phyloP scores from a whole-genome alignment of 148 eudicot species.

The Chenopodium berlandieri region DNA sequence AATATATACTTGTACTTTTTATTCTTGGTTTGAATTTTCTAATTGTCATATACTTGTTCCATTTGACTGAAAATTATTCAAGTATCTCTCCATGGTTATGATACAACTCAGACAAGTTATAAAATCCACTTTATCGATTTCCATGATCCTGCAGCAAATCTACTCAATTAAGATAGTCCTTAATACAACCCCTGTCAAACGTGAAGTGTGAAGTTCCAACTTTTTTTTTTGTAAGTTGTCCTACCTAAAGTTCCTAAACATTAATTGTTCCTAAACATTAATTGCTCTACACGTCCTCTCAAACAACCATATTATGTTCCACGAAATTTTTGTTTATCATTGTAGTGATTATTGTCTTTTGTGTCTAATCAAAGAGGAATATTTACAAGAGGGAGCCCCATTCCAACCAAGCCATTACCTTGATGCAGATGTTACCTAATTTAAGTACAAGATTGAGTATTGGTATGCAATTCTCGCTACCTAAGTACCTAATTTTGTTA shows the following conservation, averaged over 20 bases:
- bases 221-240: background rate
- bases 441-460: too few species aligned
- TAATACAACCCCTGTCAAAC: too few species aligned
- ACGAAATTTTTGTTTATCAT: background rate
- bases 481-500: too few species aligned
- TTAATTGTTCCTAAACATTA: too few species aligned
- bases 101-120: background rate
- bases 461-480: too few species aligned
- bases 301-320: background rate
- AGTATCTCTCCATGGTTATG: background rate
- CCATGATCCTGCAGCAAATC: background rate
- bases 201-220: too few species aligned
- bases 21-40: background rate
- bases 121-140: background rate
- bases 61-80: too few species aligned
- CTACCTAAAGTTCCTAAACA: background rate
- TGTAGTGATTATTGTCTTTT: too few species aligned
- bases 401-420: background rate
- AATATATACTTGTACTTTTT: background rate
- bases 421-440: too few species aligned
- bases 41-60: background rate
- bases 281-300: too few species aligned
- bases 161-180: background rate
- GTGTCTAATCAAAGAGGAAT: background rate
- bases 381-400: background rate